These are phyloP conservation scores for Didymella keratinophila DNA, from an alignment of 2,329 filamentous ascomycete species.

Conservation along the genomic window DNA sequence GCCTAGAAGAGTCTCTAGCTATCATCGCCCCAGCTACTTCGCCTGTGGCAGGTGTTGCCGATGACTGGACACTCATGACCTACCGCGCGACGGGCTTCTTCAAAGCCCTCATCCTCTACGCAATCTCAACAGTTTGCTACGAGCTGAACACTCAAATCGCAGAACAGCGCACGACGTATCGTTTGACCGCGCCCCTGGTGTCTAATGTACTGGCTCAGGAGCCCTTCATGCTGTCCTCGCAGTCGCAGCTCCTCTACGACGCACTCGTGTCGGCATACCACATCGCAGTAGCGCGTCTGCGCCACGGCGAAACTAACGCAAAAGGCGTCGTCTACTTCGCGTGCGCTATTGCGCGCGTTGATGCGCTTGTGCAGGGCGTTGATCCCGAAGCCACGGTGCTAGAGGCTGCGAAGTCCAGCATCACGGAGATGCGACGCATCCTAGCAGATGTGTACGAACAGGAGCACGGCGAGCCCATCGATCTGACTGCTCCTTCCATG, in stretches of 20 bases:
- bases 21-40: conserved; percentile 30
- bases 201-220: not conserved
- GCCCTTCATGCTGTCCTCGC: conserved; percentile 15
- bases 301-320: conserved; percentile 38
- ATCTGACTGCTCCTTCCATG: conserved; percentile 15
- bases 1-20: conserved; percentile 51
- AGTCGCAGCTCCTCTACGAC: conserved; percentile 25
- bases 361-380: conserved; percentile 27
- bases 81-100: conserved; percentile 35
- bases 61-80: conserved; percentile 36
- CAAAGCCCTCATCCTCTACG: conserved; percentile 36
- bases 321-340: conserved; percentile 34
- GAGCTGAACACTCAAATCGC: conserved; percentile 36
- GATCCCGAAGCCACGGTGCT: conserved; percentile 32
- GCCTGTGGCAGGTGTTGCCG: conserved; percentile 17
- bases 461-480: conserved; percentile 34
- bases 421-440: conserved; percentile 23
- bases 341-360: conserved; percentile 35
- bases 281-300: conserved; percentile 25
- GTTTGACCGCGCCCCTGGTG: conserved; percentile 21
- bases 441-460: conserved; percentile 30
- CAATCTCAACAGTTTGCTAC: conserved; percentile 33
- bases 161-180: conserved; percentile 21
- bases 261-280: conserved; percentile 20
- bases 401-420: conserved; percentile 26